Evolutionary conservation across 805 yeast genomes (phyloP), one percentile per base, ranked within the genome.

Genomic region (Brettanomyces nanus): DNA sequence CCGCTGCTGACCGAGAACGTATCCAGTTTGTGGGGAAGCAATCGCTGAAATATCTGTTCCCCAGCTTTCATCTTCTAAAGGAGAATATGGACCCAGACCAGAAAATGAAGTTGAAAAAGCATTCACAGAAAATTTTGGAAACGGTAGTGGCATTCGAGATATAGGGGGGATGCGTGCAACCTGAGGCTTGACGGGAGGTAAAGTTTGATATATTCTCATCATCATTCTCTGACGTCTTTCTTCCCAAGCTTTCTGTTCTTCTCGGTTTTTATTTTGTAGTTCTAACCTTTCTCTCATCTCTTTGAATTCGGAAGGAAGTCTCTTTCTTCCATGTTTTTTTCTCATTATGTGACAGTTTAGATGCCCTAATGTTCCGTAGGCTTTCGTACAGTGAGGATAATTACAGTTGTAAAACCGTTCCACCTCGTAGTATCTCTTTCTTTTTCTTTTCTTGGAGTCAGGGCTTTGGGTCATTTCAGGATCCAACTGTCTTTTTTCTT

Each of bases 301-400:
- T 46, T 65, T 63, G 50, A 75, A 75, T 51, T 75, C 80, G 28
- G 69, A 69, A 1, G 80, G 78, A 26, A 59, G 56, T 26, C 80
- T 60, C 51, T 72, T 74, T 15, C 59, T 55, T 7, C 81, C 81
- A 50, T 75, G 81, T 13, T 60, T 62, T 41, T 75, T 78, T 44
- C 69, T 61, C 2, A 62, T 47, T 26, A 75, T 70, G 48, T 75
- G 81, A 13, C 78, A 74, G 46, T 75, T 75, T 26, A 75, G 55
- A 50, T 75, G 81, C 49, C 75, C 75, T 29, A 75, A 60, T 4
- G 81, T 75, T 11, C 81, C 81, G 47, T 75, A 75, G 9, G 73
- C 69, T 53, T 75, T 75, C 6, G 61, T 54, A 42, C 81, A 75
- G 7, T 61, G 62, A 19, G 57, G 54, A 45, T 50, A 66, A 37